Base-by-base conservation (phyloP, 352 stramenopile genomes). In the Globisporangium emineosum region DNA sequence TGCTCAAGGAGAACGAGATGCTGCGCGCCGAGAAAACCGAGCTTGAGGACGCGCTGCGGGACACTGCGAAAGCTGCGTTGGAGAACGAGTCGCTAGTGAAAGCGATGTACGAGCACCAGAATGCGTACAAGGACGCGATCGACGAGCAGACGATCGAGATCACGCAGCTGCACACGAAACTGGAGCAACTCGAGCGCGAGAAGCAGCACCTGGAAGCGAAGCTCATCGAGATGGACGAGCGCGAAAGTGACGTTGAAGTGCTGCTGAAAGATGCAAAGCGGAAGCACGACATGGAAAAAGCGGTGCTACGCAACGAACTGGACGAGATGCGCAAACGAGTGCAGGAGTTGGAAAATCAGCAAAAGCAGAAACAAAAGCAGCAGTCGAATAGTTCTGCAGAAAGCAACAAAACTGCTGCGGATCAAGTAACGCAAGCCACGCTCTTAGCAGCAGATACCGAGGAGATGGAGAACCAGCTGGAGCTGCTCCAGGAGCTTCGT, bases 191-290 rank as follows among this genome's bases (percentile, higher is more conserved):
- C 2, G 77, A 90, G 54, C 63, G 62, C 9, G 78, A 89, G 54
- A 92, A 91, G 50, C 19, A 77, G 17, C 37, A 30, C 23, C 56
- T 91, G 15, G 83, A 90, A 64, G 70, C 68, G 8, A 88, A 89
- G 43, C 61, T 94, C 6, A 75, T 91, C n/a, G 83, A 91, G 59
- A 88, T 90, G 77, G 77, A 91, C 53, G 81, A 89, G 66, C 72
- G 71, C 6, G 79, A 93, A 51, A 77, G 71, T 45, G 67, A 88
- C 23, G 79, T 89, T 2, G 79, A 91, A 23, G 67, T 63, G 21
- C 35, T 88, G 30, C 72, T 87, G 40, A 59, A 62, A 19, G 68
- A 91, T 57, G 65, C 73, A 9, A 79, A 74, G 42, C 68, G 65
- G 21, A 79, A 77, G 43, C 77, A 86, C 62, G 81, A 88, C 15